Base-by-base conservation (phyloP, 176 grass and related monocot genomes). In the Triticum monococcum region DNA sequence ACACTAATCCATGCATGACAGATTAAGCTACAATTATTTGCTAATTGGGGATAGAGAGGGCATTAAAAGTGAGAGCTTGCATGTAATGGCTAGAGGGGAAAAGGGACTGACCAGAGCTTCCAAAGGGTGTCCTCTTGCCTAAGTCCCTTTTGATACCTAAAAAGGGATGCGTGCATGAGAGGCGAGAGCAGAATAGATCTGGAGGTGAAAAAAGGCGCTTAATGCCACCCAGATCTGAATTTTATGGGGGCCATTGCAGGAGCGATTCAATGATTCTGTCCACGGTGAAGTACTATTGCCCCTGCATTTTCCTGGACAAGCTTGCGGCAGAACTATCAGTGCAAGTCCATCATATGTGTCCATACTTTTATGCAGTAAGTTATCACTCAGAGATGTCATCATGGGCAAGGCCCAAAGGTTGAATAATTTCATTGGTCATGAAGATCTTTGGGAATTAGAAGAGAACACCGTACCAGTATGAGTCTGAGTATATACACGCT, bases 211-310 rank as follows among this genome's bases (percentile, higher is more conserved):
- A 64, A 86, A 66, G 46, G 77, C n/a, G 8, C 68, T 76, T 54
- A 85, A 84, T 81, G 77, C 30, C 70, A 88, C 77, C 77, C 69
- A 88, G 81, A 88, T 88, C 86, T 81, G 89, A 81, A 85, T 81
- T 43, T 67, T 31, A 1, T 60, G 9, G 66, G 31, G 70, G 30
- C 9, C 68, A 70, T n/a, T 77, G 62, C 69, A 30, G 69, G 61
- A 88, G 86, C 4, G 52, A 81, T 84, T 88, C 77, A 77, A 91
- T 91, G 81, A 88, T 88, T 84, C 31, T 91, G 89, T 84, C 89
- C 72, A 74, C 4, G 7, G 35, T 28, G 75, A 84, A 84, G 68
- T 81, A 48, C 64, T 41, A 14, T 25, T 75, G 86, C 23, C 32
- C 52, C 65, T 65, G 31, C 30, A 66, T 90, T 87, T 89, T 81